These are phyloP conservation scores for Litchi chinensis DNA, from an alignment of 345 rosid genomes.

Conservation along the genomic window DNA sequence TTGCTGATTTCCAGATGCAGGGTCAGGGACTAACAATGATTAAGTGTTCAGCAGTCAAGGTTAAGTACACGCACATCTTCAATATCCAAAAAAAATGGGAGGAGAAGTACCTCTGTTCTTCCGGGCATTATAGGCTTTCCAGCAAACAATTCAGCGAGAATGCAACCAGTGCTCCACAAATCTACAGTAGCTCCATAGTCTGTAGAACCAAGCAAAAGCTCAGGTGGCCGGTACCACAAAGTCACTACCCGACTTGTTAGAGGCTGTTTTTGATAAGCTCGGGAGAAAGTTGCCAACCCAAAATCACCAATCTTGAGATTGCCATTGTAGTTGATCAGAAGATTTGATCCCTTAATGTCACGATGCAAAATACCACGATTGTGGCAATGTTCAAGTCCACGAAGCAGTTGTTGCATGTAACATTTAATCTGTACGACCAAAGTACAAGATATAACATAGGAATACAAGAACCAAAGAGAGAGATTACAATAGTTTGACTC, in stretches of 20 bases:
- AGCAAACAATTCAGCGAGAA: slow-evolving; percentile 60
- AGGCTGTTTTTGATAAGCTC: slow-evolving; percentile 48
- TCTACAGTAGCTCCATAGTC: slow-evolving; percentile 55
- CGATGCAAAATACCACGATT: slow-evolving; percentile 58
- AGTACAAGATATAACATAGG: slow-evolving; percentile 12
- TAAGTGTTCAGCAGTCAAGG: background rate
- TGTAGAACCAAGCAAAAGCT: slow-evolving; percentile 65
- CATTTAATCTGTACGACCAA: slow-evolving; percentile 49
- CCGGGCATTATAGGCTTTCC: slow-evolving; percentile 73
- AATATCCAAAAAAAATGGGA: background rate
- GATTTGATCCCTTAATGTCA: slow-evolving; percentile 59
- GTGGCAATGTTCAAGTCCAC: slow-evolving; percentile 61
- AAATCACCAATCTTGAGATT: slow-evolving; percentile 61
- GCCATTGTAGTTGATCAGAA: slow-evolving; percentile 43
- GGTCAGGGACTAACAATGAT: slow-evolving; percentile 1
- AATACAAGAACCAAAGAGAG: background rate
- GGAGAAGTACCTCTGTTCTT: slow-evolving; percentile 53
- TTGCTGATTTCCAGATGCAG: background rate
- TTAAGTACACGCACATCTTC: background rate
- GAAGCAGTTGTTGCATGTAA: slow-evolving; percentile 57
- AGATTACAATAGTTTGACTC: background rate
- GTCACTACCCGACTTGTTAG: slow-evolving; percentile 65
- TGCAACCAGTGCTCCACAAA: slow-evolving; percentile 66
- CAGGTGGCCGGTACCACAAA: slow-evolving; percentile 64
- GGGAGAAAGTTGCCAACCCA: slow-evolving; percentile 52